Evolutionary conservation across 192 early-diverging fungal species (phyloP).

Genomic region (Coemansia sp.): DNA sequence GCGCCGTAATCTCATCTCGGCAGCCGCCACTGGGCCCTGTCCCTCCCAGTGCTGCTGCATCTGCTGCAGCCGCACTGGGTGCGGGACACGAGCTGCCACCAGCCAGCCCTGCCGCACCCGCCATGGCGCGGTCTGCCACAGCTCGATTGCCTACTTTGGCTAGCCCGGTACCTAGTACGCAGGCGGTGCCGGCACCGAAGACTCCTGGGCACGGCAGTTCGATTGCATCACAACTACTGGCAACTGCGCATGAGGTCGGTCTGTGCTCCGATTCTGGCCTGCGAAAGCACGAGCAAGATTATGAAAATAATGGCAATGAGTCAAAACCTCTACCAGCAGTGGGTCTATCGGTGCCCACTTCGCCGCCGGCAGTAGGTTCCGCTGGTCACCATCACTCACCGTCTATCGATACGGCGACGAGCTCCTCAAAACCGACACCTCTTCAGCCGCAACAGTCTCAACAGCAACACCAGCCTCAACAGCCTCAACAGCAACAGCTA

Average conservation of each 20-base stretch:
- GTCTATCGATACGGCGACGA: slow-evolving; percentile 26
- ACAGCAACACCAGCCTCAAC: slow-evolving; percentile 12
- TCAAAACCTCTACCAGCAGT: not conserved
- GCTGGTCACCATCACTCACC: slow-evolving; percentile 29
- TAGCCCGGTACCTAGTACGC: slow-evolving; percentile 1
- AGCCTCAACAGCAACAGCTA: slow-evolving; percentile 6
- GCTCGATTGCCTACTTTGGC: slow-evolving; percentile 5
- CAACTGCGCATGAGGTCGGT: not conserved
- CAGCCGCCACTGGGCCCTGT: not conserved
- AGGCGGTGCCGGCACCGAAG: not conserved
- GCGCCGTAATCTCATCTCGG: slow-evolving; percentile 24
- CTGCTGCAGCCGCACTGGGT: slow-evolving; percentile 2
- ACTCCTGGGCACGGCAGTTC: not conserved
- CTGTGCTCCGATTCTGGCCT: not conserved
- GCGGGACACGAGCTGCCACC: slow-evolving; percentile 1
- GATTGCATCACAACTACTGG: slow-evolving; percentile 11
- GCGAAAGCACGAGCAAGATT: not conserved
- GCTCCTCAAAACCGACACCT: no score
- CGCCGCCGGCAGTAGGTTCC: not conserved
- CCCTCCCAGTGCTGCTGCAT: not conserved
- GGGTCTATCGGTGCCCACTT: not conserved
- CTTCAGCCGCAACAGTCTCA: slow-evolving; percentile 4
- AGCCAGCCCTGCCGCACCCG: slow-evolving; percentile 4
- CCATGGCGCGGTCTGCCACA: slow-evolving; percentile 3
- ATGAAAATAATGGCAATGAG: not conserved